Evolutionary conservation across 495 filamentous ascomycete genomes (phyloP), one percentile per base, ranked within the genome.

Genomic region (Talaromyces proteolyticus): DNA sequence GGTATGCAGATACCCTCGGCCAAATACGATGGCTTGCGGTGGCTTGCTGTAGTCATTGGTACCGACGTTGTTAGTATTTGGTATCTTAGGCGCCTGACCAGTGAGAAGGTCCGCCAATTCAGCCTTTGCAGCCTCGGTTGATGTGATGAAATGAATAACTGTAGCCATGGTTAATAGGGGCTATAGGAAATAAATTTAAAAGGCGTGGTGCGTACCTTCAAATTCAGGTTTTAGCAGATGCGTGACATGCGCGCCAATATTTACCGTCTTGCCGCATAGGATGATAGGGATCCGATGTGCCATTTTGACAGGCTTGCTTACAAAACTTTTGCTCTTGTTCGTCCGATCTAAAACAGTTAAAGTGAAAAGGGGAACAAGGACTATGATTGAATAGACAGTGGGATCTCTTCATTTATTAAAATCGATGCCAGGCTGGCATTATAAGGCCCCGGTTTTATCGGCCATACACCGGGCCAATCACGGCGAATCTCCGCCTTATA

Each of bases 1-100:
- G 1, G 54, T 45, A 5, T 43, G 11, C 0, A 44, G 23, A 41
- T 53, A 66, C 2, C 56, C 65, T 5, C 65, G 63, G 12, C 66
- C 66, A 19, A 68, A 62, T 7, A 69, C 57, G 11, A 68, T 55
- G 5, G 59, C 66, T 1, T 63, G 61, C 3, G 55, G 53, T 3
- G 59, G 59, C 16, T 42, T 40, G 50, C 42, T 57, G 55, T 63
- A 68, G 29, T 68, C 43, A 26, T 63, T 58, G 3, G 62, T 59
- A 36, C 66, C 66, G 16, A 68, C 38, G 19, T 55, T 53, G 16
- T 40, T 40, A 18, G 38, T 4, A 18, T n/a, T 40, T 4, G 5
- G n/a, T n/a, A 18, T n/a, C n/a, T 40, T 14, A 40, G n/a, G 38
- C 6, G 4, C 38, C 5, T 18, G 38, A 16, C 38, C 38, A n/a